A percentile compares a stretch with the other conserved stretches of the same genome.
Evolutionary conservation across 148 eudicot species (phyloP).

Genomic region (Silene latifolia): DNA sequence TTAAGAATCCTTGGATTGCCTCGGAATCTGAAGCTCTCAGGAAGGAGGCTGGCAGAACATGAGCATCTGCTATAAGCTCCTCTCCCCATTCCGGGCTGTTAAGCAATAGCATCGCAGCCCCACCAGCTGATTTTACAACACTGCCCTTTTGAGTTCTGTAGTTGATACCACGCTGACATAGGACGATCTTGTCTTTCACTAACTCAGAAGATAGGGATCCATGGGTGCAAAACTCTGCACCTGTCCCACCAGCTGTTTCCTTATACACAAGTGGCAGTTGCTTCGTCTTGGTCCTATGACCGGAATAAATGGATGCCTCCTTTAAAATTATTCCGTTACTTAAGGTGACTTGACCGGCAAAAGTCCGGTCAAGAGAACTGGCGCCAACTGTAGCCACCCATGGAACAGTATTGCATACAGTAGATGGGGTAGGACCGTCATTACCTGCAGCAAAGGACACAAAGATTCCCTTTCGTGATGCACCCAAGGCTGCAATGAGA

Average conservation of each 20-base stretch:
- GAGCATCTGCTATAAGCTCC: constrained; percentile 59
- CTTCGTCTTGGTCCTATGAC: constrained; percentile 27
- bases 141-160: constrained; percentile 50
- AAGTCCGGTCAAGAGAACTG: constrained; percentile 48
- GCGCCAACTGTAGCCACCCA: constrained; percentile 69
- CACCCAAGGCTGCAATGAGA: constrained; percentile 54
- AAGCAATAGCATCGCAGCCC: constrained; percentile 60
- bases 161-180: constrained; percentile 54
- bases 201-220: constrained; percentile 35
- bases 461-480: constrained; percentile 43
- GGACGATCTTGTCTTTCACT: constrained; percentile 56
- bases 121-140: constrained; percentile 57
- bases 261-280: constrained; percentile 42
- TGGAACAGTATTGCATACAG: constrained; percentile 57
- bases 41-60: constrained; percentile 53
- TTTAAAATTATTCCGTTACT: constrained; percentile 38
- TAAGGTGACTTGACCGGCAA: constrained; percentile 39
- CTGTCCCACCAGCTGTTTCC: constrained; percentile 38
- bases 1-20: constrained; percentile 26
- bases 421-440: constrained; percentile 46
- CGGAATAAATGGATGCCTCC: constrained; percentile 44
- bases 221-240: constrained; percentile 43
- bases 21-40: constrained; percentile 47
- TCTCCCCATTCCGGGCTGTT: constrained; percentile 48
- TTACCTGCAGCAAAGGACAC: constrained; percentile 71